phyloP scores from a whole-genome alignment of 441 rosid genomes.

The Mallotus repandus region DNA sequence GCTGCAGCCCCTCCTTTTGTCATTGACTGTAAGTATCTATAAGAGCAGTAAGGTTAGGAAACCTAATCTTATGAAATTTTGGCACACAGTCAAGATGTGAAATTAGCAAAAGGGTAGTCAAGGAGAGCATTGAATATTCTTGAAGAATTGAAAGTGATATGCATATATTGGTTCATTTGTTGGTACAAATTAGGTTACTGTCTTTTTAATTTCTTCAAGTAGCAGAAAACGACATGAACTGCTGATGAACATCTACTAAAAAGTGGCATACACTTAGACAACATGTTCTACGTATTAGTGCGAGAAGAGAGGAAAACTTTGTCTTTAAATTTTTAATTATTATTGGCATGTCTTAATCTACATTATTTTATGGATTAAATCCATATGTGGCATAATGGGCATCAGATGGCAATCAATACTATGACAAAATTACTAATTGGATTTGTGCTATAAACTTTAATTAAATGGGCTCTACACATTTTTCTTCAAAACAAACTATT shows the following conservation, averaged over 20 bases:
- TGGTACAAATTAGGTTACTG: conserved; percentile 6
- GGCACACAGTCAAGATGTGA: background rate
- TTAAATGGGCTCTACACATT: background rate
- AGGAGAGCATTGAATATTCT: background rate
- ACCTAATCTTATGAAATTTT: too few relatives aligned
- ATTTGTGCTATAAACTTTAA: background rate
- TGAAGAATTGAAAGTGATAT: too few relatives aligned
- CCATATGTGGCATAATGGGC: too few relatives aligned
- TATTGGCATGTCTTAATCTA: background rate
- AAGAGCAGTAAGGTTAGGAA: too few relatives aligned
- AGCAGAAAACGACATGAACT: conserved; percentile 6
- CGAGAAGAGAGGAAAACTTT: background rate
- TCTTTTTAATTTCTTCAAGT: background rate
- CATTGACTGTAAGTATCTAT: too few relatives aligned
- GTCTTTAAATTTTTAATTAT: background rate
- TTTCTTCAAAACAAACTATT: too few relatives aligned
- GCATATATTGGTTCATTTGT: too few relatives aligned
- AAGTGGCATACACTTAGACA: background rate
- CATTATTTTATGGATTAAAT: too few relatives aligned
- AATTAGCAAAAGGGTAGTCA: background rate
- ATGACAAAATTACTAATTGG: too few relatives aligned
- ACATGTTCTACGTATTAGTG: background rate
- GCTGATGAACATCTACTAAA: background rate
- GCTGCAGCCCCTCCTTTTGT: too few relatives aligned
- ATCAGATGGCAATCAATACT: too few relatives aligned